Evolutionary conservation across 2,329 filamentous ascomycete genomes (phyloP), one percentile per base, ranked within the genome.

Genomic region (Pestalotiopsis sp.): DNA sequence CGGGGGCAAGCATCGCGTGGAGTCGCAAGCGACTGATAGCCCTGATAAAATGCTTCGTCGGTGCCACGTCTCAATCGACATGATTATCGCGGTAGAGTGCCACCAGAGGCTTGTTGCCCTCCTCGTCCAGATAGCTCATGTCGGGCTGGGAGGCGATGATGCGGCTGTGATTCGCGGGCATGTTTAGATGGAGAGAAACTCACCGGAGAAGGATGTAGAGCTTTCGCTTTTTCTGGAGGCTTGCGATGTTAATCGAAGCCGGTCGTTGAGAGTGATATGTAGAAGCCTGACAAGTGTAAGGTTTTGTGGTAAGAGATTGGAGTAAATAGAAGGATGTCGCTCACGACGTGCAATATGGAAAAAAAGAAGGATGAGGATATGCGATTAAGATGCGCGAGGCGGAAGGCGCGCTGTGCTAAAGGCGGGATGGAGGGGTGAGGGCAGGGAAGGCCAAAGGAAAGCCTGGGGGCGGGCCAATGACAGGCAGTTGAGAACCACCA

Each of bases 361-460:
- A 65, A 65, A 23, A 17, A 17, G 39, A 45, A 23, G 39, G 62
- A 23, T 65, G 62, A 23, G 13, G 31, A 36, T 36, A 25, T 45
- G 62, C 62, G 62, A 65, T 65, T 62, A 62, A 36, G 59, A 62
- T 62, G 62, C 62, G 62, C 41, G 62, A 65, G 36, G 39, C 62
- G 39, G 27, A 65, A 49, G 20, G 62, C 14, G 59, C 59, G 59
- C 59, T 12, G 20, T 62, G 59, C 59, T 62, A 62, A 62, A 17
- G 27, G 27, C 57, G n/a, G 11, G 17, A 62, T 62, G 59, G 59
- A 62, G 59, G 59, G 59, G 59, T 62, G 9, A 52, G 31, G 31
- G 45, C 45, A 52, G 17, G 17, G 45, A 52, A 52, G 45, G 45
- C 45, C 45, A 52, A 7, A 7, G 45, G 45, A 52, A 52, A 11